Percentiles rank a stretch among this genome's conserved stretches.
phyloP scores from a whole-genome alignment of 805 yeast species.

The Lipomyces yamanashiensis region DNA sequence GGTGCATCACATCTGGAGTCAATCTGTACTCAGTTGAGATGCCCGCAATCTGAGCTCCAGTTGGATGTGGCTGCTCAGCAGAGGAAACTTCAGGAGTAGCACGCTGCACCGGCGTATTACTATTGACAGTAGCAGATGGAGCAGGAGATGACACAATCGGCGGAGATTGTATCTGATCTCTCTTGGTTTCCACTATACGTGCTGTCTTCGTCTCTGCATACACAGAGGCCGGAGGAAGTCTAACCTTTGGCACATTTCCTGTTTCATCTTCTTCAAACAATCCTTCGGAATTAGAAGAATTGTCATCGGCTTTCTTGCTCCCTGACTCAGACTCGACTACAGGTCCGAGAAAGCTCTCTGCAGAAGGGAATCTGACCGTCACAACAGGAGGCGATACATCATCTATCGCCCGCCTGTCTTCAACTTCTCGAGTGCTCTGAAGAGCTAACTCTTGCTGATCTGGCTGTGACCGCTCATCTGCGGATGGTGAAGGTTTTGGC shows the following conservation, averaged over 20 bases:
- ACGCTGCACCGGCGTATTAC: not conserved
- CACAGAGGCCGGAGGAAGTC: constrained; percentile 19
- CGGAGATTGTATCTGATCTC: not conserved
- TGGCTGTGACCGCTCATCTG: too few relatives aligned
- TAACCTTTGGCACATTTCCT: constrained; percentile 15
- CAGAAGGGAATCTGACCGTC: constrained; percentile 7
- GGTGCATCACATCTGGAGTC: constrained; percentile 35
- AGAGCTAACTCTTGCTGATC: not conserved
- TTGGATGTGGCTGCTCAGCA: not conserved
- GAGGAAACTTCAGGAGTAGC: not conserved
- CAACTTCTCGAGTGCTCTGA: not conserved
- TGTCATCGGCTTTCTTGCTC: too few relatives aligned
- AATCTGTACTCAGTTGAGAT: constrained; percentile 25
- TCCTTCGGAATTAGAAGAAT: not conserved
- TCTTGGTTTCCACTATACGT: not conserved
- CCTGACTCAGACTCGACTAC: not conserved
- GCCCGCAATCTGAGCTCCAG: constrained; percentile 8
- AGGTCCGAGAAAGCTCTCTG: not conserved
- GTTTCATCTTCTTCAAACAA: constrained; percentile 15
- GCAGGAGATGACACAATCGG: constrained; percentile 14
- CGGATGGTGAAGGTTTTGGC: not conserved
- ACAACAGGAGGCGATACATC: not conserved
- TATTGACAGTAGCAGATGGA: not conserved
- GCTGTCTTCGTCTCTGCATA: constrained; percentile 3
- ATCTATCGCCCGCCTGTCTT: not conserved